Base-by-base conservation (phyloP, 1,139 yeast genomes). In the Kodamaea derodonti region DNA sequence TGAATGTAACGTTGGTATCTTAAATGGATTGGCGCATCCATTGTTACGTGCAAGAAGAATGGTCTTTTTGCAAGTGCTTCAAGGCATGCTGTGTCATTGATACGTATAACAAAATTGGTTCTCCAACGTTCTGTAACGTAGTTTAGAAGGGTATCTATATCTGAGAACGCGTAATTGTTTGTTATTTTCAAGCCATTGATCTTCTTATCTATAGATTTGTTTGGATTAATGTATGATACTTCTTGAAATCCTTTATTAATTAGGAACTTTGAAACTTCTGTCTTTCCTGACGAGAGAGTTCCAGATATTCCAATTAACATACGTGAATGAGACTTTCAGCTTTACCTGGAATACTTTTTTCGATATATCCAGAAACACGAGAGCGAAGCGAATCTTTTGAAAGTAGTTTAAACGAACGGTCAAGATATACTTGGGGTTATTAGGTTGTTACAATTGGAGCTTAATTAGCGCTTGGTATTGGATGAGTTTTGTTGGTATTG, bases 261-360 rank as follows among this genome's bases (percentile, higher is more conserved):
- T 42, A 85, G 62, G 52, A 75, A 82, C 29, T 75, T 55, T 0
- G 80, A 79, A 1, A 83, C 79, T 41, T 79, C 84, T 3, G 78
- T 69, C 45, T 80, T 78, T 1, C 95, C 95, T 4, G 94, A 71
- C 32, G 82, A 72, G 0, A 74, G 55, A 0, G 88, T 74, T 0
- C 95, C 95, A 1, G 90, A 77, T 8, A 85, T 68, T 2, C 94
- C 95, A 32, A 85, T 75, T 30, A 85, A 66, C 95, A 85, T 85
- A 23, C 14, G 15, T 7, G 9, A 9, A 6, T 18, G 22, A n/a
- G n/a, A n/a, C n/a, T n/a, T n/a, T n/a, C n/a, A n/a, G n/a, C n/a
- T n/a, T n/a, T n/a, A n/a, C n/a, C n/a, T n/a, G n/a, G n/a, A n/a
- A n/a, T n/a, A n/a, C n/a, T n/a, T n/a, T n/a, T n/a, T n/a, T n/a